Evolutionary conservation across 805 yeast genomes (phyloP), one percentile per base, ranked within the genome.

Genomic region (Wickerhamomyces silvicola): DNA sequence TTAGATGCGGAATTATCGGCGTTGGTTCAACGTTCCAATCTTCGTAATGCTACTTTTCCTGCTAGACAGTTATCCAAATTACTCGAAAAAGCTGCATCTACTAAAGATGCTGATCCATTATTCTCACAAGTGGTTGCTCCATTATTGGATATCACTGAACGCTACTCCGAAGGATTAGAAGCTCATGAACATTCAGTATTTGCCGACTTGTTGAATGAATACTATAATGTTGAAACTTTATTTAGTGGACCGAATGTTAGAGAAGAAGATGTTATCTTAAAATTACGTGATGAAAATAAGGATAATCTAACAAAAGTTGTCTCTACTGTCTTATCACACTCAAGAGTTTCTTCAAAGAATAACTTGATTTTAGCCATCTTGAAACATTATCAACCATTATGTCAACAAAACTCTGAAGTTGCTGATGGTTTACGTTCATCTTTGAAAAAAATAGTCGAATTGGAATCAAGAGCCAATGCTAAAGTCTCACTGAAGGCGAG

Each of bases 401-500:
- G 84, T 54, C 87, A 80, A 55, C 71, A 79, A 31, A 71, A 81
- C 32, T 75, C 87, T 3, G 73, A 72, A 23, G 75, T 83, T 42
- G 81, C 87, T 25, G 62, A 70, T 42, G 66, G 74, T 37, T 71
- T 92, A 54, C 77, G 84, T 45, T 75, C 70, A 10, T 72, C 84
- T 3, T 73, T 92, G 65, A 81, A 78, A 60, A 67, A 74, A 35
- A 68, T 94, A 47, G 95, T 88, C 33, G 92, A 84, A 57, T 71
- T 92, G 43, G 97, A 90, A 49, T 74, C 92, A 17, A 81, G 96
- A 56, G 75, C 85, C 7, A 78, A 95, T 22, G 90, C 95, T 18
- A 90, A 88, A 68, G 97, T 90, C 31, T 85, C 95, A 18, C 68
- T 92, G 54, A 87, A 85, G 60, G 97, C 97, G 2, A 78, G 97